These are phyloP conservation scores for Verticillium albo-atrum DNA, from an alignment of 2,329 filamentous ascomycete species.

Conservation along the genomic window DNA sequence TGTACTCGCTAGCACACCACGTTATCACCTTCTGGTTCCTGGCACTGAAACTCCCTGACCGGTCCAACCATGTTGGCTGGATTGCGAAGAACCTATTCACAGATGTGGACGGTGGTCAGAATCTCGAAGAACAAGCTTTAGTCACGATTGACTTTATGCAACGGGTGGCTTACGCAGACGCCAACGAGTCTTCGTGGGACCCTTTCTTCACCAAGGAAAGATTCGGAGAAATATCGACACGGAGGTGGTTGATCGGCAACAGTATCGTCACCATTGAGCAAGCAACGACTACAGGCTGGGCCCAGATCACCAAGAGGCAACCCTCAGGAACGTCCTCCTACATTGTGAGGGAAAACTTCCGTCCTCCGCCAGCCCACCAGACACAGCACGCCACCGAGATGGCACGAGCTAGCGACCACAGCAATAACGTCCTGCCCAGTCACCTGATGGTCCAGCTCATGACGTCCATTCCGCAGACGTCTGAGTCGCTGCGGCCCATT, in stretches of 20 bases:
- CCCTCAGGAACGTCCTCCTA: conserved; percentile 63
- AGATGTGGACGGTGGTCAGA: conserved; percentile 69
- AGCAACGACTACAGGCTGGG: conserved; percentile 60
- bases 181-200: conserved; percentile 69
- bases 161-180: conserved; percentile 77
- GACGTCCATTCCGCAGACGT: conserved; percentile 55
- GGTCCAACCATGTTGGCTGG: conserved; percentile 80
- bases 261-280: conserved; percentile 73
- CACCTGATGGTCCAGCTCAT: conserved; percentile 68
- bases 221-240: conserved; percentile 63
- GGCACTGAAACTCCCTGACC: conserved; percentile 77
- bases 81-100: conserved; percentile 83
- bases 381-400: conserved; percentile 41
- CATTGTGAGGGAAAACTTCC: conserved; percentile 55
- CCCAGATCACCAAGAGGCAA: conserved; percentile 66
- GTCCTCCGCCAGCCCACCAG: conserved; percentile 54
- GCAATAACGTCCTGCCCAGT: conserved; percentile 64
- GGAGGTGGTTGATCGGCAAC: conserved; percentile 69
- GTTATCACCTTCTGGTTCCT: conserved; percentile 98
- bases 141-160: conserved; percentile 96
- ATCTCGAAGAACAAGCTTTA: conserved; percentile 85
- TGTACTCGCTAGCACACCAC: conserved; percentile 90
- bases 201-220: conserved; percentile 59
- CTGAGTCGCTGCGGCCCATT: conserved; percentile 63
- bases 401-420: conserved; percentile 46